Base-by-base conservation (phyloP, 331 rosid genomes). In the Cydonia oblonga region DNA sequence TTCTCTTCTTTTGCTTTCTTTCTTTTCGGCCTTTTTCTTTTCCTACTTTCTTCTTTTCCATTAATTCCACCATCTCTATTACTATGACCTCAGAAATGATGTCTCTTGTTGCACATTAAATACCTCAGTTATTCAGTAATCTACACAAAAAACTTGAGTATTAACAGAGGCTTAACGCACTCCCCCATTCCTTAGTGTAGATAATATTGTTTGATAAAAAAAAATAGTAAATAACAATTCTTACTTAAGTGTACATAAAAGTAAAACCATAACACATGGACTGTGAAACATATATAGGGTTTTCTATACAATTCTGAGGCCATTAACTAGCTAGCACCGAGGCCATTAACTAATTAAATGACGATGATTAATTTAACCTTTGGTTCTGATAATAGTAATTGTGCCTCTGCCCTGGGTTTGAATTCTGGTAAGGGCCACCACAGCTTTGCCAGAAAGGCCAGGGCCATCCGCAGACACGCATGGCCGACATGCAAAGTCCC, bases 391-490 rank as follows among this genome's bases (percentile, higher is more conserved):
- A 75, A 95, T 95, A 30, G 98, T 95, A 88, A 95, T 87, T 7
- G 91, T 95, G 81, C 98, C 98, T 84, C 91, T 84, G 58, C 97
- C 98, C 64, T 79, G 98, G 1, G 98, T 95, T 72, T 95, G 98
- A 68, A 95, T 95, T 70, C 84, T 85, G 1, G 98, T 95, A 54
- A 95, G 89, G 69, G 98, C 96, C 81, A 95, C 97, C 69, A 95
- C 97, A 25, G 97, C 93, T 87, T 91, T 95, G 40, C 98, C 98
- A 60, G 98, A 95, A 64, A 95, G 92, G 53, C 98, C 98, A 13
- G 90, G 85, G 9, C 97, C 97, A 7, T 87, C 80, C 3, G 89
- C 70, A 9, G 95, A 85, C 71, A 91, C 91, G 79, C 97, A 91
- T 73, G 98, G 96, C 82, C 97, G 89, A 82, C 93, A 89, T 3